Conservation (phyloP, 2,329 filamentous ascomycete genomes). For the Aspergillus sp. region DNA sequence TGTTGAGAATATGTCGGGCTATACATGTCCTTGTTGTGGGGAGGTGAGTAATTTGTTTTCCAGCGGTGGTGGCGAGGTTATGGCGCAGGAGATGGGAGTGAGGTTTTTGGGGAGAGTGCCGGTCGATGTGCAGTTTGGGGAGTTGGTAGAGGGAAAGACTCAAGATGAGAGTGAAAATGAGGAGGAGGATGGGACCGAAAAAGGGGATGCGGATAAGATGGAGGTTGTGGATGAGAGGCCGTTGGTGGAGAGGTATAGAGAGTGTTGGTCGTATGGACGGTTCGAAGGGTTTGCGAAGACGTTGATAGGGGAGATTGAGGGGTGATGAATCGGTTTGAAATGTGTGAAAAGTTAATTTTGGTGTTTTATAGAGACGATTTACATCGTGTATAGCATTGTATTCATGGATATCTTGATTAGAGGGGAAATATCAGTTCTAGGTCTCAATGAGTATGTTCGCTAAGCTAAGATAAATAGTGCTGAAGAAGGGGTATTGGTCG, state of each 20-base stretch:
- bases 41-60: constrained; percentile 95
- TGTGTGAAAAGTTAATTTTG: background rate
- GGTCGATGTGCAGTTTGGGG: constrained; percentile 89
- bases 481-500: background rate
- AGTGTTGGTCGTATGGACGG: constrained; percentile 43
- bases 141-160: constrained; percentile 69
- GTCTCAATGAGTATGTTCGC: background rate
- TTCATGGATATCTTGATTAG: constrained; percentile 1
- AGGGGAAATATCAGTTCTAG: background rate
- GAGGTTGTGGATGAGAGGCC: constrained; percentile 28
- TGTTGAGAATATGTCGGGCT: constrained; percentile 83
- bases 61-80: constrained; percentile 82
- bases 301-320: constrained; percentile 30
- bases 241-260: constrained; percentile 45
- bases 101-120: constrained; percentile 83
- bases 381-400: background rate
- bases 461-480: background rate
- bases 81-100: constrained; percentile 84
- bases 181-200: constrained; percentile 24
- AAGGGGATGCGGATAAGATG: constrained; percentile 18
- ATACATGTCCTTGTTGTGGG: constrained; percentile 59
- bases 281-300: constrained; percentile 44
- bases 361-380: background rate
- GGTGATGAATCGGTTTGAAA: constrained; percentile 5
- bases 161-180: constrained; percentile 25